These are phyloP conservation scores for Amphicarpaea edgeworthii DNA, from an alignment of 306 rosid species.

Conservation along the genomic window DNA sequence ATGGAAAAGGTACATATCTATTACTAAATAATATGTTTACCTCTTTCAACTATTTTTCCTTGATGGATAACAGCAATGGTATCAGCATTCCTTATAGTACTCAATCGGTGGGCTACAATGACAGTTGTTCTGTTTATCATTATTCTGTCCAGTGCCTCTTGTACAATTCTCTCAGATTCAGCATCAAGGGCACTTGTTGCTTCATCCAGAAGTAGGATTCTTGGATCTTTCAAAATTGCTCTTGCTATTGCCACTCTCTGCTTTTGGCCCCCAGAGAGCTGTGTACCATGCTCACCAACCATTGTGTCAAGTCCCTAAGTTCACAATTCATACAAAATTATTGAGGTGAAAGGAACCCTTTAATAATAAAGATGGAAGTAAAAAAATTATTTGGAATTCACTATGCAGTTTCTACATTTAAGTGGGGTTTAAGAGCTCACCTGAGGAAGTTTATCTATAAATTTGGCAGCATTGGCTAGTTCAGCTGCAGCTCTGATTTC, in stretches of 20 bases:
- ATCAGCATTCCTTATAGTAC: slow-evolving; percentile 67
- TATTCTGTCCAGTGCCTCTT: slow-evolving; percentile 70
- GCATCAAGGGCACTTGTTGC: slow-evolving; percentile 71
- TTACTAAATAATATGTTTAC: slow-evolving; percentile 44
- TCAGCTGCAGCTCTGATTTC: slow-evolving; percentile 51
- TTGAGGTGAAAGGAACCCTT: neutral
- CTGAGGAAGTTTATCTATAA: slow-evolving; percentile 51
- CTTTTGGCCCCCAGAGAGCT: slow-evolving; percentile 77
- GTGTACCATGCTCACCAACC: slow-evolving; percentile 83
- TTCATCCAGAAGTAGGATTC: slow-evolving; percentile 76
- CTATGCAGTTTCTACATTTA: slow-evolving; percentile 5
- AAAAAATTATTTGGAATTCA: neutral
- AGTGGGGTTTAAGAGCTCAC: slow-evolving; percentile 35
- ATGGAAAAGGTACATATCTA: slow-evolving; percentile 3
- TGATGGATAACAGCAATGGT: slow-evolving; percentile 70
- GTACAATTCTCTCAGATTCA: slow-evolving; percentile 74
- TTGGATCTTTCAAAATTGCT: slow-evolving; percentile 76
- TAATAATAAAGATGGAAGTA: neutral
- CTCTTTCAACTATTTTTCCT: slow-evolving; percentile 73
- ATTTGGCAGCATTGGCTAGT: slow-evolving; percentile 49
- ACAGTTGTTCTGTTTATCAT: slow-evolving; percentile 73
- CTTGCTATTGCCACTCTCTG: slow-evolving; percentile 77
- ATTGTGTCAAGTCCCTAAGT: slow-evolving; percentile 67
- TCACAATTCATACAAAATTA: slow-evolving; percentile 8
- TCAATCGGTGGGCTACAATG: slow-evolving; percentile 77